Evolutionary conservation across 768 basidiomycete genomes (phyloP).

Genomic region (Rhodosporidiobolus odoratus): DNA sequence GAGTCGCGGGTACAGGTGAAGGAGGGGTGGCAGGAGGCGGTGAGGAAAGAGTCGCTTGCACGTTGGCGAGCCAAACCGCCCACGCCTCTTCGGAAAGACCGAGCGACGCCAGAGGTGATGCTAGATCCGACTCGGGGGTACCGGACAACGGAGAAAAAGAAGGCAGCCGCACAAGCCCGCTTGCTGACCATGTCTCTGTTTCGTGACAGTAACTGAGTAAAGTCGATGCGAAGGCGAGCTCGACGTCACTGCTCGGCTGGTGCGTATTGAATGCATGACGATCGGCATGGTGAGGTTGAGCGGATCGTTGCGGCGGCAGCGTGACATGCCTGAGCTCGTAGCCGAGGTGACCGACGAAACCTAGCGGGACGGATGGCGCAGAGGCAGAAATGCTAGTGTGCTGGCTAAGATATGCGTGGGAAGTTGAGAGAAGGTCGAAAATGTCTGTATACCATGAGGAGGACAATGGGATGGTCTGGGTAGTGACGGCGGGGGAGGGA

Average conservation of each 20-base stretch:
- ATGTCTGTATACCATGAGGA: neutral
- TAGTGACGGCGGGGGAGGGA: neutral
- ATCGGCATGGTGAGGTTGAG: no score
- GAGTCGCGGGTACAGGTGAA: neutral
- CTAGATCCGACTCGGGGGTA: neutral
- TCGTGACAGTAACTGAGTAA: conserved; percentile 27
- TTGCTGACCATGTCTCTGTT: conserved; percentile 12
- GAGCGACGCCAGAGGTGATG: neutral
- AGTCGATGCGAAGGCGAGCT: conserved; percentile 20
- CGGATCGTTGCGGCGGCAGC: no score
- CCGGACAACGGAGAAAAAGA: neutral
- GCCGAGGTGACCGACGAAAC: conserved; percentile 33
- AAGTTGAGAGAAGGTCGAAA: neutral
- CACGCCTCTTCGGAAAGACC: conserved; percentile 12
- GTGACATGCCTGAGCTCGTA: conserved; percentile 34
- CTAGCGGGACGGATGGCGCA: conserved; percentile 3
- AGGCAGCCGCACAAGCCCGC: conserved; percentile 11
- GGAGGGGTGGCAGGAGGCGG: neutral
- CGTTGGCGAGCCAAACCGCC: neutral
- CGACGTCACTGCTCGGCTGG: neutral
- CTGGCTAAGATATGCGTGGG: conserved; percentile 1
- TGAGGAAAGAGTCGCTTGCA: neutral
- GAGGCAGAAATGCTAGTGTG: neutral
- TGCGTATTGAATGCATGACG: no score
- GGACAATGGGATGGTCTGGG: neutral